Base-by-base conservation (phyloP, 2,329 filamentous ascomycete species). In the Stachybotrys echinatus region DNA sequence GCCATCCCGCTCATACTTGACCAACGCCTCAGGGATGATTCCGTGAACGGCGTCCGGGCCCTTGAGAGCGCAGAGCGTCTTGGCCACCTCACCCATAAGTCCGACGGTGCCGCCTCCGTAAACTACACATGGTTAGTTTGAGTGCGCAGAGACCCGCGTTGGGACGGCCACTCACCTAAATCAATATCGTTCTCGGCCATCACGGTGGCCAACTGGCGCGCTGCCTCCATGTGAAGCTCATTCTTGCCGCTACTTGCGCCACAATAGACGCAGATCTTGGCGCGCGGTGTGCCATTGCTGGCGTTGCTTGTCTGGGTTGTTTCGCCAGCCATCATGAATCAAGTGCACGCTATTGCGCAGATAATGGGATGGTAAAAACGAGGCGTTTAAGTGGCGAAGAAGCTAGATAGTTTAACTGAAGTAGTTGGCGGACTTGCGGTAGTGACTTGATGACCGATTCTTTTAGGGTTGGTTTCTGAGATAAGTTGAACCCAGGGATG, bases 61-160 rank as follows among this genome's bases (percentile, higher is more conserved):
- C 5, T 85, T 84, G 54, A 96, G 82, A 0, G 87, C 78, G 58
- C 95, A 90, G 23, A 99, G 84, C 0, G 89, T 92, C 61, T 86
- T 87, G 43, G 94, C 90, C 12, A 97, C 71, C 65, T 96, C 91
- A 64, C 94, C 94, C 94, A 99, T 99, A 43, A 99, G 80, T 10
- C 94, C 94, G 37, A 90, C 84, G 3, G 92, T 97, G 62, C 94
- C 94, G 58, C 94, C 94, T 58, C 94, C 94, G 69, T 97, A 99
- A 56, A 97, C 91, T 83, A 43, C 47, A 12, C 27, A 34, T 34
- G 2, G 27, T 34, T 34, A 34, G 27, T 34, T 34, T 34, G n/a
- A n/a, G n/a, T n/a, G n/a, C 27, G 10, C 27, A 14, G 27, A 34
- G 27, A 3, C 27, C n/a, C n/a, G n/a, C n/a, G n/a, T n/a, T n/a